Evolutionary conservation across 2,329 filamentous ascomycete genomes (phyloP).

Genomic region (Cladosporium phlei): DNA sequence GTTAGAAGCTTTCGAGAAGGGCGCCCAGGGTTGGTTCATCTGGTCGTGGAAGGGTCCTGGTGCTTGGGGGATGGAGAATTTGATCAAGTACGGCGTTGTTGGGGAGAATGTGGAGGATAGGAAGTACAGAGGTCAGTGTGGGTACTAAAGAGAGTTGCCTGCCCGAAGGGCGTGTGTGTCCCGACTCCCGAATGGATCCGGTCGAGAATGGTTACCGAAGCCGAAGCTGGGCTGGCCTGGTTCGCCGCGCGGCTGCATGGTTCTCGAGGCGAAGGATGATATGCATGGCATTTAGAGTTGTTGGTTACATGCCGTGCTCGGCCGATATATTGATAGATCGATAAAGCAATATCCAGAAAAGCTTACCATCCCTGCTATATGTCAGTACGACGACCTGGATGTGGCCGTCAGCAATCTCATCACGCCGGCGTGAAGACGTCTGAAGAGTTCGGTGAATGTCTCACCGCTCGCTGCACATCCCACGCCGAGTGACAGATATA

Average conservation of each 20-base stretch:
- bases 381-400: too few species aligned
- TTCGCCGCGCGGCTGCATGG: not conserved
- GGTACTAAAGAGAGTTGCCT: not conserved
- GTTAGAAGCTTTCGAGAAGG: constrained; percentile 40
- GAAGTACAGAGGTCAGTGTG: constrained; percentile 26
- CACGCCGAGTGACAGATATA: constrained; percentile 4
- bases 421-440: too few species aligned
- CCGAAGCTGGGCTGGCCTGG: not conserved
- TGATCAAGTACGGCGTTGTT: constrained; percentile 37
- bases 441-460: too few species aligned
- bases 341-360: not conserved
- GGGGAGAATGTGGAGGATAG: constrained; percentile 34
- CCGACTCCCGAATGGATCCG: not conserved
- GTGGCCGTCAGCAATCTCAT: too few species aligned
- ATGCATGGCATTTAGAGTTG: not conserved
- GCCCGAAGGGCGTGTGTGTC: too few species aligned
- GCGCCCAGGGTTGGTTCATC: constrained; percentile 39
- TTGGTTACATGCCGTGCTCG: not conserved
- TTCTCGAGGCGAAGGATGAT: too few species aligned
- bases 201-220: not conserved
- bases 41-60: constrained; percentile 42
- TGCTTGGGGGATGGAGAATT: constrained; percentile 40
- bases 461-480: not conserved
- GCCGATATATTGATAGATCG: not conserved
- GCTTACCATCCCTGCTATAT: too few species aligned